Evolutionary conservation across 768 basidiomycete species (phyloP).

Genomic region (Russula ochroleuca): DNA sequence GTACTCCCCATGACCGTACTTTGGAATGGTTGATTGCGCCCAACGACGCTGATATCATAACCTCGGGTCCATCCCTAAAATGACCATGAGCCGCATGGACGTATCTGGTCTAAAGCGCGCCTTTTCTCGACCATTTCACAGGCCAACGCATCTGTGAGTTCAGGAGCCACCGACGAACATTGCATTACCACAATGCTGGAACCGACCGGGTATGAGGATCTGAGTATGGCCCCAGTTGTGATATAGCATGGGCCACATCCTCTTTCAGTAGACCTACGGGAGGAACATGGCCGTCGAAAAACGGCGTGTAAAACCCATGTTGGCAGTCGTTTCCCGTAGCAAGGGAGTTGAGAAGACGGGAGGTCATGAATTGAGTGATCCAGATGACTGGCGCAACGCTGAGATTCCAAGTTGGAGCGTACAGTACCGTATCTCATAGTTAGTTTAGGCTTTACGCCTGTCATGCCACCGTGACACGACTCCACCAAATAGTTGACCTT

Average conservation of each 20-base stretch:
- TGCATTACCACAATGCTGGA: not conserved
- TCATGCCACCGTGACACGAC: not conserved
- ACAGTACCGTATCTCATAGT: not conserved
- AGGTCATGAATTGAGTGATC: not conserved
- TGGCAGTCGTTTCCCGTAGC: not conserved
- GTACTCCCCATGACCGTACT: not conserved
- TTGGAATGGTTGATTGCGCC: no score
- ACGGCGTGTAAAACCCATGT: not conserved
- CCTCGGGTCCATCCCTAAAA: not conserved
- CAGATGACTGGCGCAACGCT: not conserved
- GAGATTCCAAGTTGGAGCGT: not conserved
- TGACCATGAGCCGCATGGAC: not conserved
- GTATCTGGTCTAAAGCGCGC: not conserved
- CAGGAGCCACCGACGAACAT: not conserved
- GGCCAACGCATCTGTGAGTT: not conserved
- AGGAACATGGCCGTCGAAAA: not conserved
- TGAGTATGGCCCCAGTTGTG: not conserved
- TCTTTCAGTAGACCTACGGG: not conserved
- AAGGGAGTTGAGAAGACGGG: not conserved
- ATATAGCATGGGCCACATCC: not conserved
- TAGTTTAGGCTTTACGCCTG: not conserved
- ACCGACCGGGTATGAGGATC: not conserved
- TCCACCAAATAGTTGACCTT: not conserved
- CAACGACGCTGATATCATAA: not conserved
- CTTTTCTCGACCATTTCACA: not conserved